These are phyloP conservation scores for Saturnispora gosingensis DNA, from an alignment of 805 yeast genomes.

Conservation along the genomic window DNA sequence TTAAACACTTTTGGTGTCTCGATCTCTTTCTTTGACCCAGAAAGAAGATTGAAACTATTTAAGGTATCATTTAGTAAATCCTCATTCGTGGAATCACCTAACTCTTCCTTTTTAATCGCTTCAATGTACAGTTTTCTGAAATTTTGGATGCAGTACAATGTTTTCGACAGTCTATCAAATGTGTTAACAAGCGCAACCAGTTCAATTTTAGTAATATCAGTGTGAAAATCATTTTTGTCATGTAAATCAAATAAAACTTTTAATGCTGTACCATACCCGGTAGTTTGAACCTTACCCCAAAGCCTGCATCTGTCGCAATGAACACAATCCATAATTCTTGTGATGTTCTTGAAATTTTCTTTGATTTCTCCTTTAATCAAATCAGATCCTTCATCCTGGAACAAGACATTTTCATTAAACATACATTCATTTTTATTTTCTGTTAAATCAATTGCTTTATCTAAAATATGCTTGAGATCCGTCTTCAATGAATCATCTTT, in stretches of 20 bases:
- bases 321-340: conserved; percentile 94
- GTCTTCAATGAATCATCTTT: conserved; percentile 22
- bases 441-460: conserved; percentile 22
- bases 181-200: conserved; percentile 87
- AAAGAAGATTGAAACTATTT: background rate
- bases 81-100: conserved; percentile 9
- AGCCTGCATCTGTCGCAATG: conserved; percentile 96
- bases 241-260: conserved; percentile 78
- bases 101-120: conserved; percentile 22
- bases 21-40: background rate
- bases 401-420: conserved; percentile 37
- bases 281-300: conserved; percentile 97
- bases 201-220: conserved; percentile 60
- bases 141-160: conserved; percentile 62
- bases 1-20: conserved; percentile 16
- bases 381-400: conserved; percentile 38
- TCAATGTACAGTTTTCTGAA: conserved; percentile 51
- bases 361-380: conserved; percentile 80
- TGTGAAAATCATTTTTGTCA: conserved; percentile 31
- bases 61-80: conserved; percentile 1
- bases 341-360: conserved; percentile 76
- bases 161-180: conserved; percentile 82
- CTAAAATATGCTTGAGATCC: conserved; percentile 26
- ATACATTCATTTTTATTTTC: conserved; percentile 20
- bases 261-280: conserved; percentile 95